Percentiles rank a stretch among this genome's conserved stretches.
Evolutionary conservation across 345 rosid genomes (phyloP).

Genomic region (Eucalyptus globulus): DNA sequence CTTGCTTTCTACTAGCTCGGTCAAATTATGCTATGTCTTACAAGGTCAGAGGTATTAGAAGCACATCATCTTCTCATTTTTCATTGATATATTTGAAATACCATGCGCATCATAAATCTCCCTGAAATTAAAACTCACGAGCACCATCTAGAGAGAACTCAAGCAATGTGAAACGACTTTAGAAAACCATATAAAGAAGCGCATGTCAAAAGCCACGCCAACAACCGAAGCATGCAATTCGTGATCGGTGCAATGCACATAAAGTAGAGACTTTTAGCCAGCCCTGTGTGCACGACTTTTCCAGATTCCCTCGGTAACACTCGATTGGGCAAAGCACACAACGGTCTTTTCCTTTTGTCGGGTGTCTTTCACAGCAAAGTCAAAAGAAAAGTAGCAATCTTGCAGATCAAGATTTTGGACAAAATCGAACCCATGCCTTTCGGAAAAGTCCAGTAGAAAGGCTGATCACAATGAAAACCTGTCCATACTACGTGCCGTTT

Average conservation of each 20-base stretch:
- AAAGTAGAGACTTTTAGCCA: neutral
- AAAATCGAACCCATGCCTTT: neutral
- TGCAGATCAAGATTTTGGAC: neutral
- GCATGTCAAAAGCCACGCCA: neutral
- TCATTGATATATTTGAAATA: neutral
- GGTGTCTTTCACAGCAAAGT: neutral
- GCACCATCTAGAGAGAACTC: neutral
- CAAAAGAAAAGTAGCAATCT: neutral
- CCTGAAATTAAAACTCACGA: neutral
- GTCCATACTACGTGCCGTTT: neutral
- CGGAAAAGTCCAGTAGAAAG: neutral
- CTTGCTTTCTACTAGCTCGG: neutral
- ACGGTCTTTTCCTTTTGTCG: neutral
- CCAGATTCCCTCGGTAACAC: neutral
- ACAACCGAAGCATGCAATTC: neutral
- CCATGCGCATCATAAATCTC: neutral
- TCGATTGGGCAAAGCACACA: neutral
- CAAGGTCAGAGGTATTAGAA: neutral
- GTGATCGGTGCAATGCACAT: neutral
- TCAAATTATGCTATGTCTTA: neutral
- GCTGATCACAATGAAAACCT: neutral
- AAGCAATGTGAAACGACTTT: neutral
- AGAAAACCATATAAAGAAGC: neutral
- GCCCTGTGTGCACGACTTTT: neutral
- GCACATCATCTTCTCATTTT: neutral